Evolutionary conservation across 2,329 filamentous ascomycete genomes (phyloP).

Genomic region (Penicillium sumatraense): DNA sequence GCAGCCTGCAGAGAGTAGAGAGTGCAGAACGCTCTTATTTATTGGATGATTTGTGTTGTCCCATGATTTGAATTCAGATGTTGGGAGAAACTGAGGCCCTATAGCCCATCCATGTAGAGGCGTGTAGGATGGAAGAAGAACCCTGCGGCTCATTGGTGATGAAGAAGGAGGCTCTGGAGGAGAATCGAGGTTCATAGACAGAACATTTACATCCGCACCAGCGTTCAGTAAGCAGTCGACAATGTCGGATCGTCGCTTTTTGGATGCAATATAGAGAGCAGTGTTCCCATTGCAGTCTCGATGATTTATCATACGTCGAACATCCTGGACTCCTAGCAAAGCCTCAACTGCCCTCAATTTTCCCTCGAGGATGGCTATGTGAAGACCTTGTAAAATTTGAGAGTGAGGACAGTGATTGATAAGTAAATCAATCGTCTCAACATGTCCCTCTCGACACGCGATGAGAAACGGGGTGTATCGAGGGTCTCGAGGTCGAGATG

Average conservation of each 20-base stretch:
- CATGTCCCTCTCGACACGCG: neutral
- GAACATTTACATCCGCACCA: neutral
- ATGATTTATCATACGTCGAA: neutral
- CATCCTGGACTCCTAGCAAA: neutral
- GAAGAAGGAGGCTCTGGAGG: neutral
- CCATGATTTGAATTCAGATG: neutral
- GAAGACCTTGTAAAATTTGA: neutral
- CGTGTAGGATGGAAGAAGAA: neutral
- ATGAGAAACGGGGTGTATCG: neutral
- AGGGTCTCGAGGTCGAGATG: neutral
- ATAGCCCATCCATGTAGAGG: neutral
- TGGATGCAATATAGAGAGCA: neutral
- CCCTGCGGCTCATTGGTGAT: neutral
- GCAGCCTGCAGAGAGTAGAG: neutral
- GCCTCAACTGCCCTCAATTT: neutral
- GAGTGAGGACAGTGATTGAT: neutral
- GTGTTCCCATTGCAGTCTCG: neutral
- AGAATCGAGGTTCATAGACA: neutral
- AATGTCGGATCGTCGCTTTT: neutral
- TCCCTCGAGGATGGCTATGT: neutral
- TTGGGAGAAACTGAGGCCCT: neutral
- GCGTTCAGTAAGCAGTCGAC: neutral
- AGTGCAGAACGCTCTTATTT: neutral
- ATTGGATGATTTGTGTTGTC: neutral
- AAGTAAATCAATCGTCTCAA: neutral